Percentiles rank a stretch among this genome's conserved stretches.
phyloP scores from a whole-genome alignment of 768 basidiomycete genomes.

The Lanmaoa pseudosensibilis region DNA sequence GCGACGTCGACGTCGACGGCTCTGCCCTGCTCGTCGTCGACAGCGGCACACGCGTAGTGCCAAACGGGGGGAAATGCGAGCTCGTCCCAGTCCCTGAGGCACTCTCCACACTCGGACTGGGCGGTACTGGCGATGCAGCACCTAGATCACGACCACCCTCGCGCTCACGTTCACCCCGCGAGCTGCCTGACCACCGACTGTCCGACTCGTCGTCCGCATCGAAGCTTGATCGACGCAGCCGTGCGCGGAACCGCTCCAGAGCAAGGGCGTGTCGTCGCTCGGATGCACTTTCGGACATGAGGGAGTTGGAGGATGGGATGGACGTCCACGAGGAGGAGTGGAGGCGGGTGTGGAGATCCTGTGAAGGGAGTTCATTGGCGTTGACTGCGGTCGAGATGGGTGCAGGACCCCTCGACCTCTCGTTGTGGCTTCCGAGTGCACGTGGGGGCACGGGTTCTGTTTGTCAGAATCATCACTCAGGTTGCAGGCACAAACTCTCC shows the following conservation, averaged over 20 bases:
- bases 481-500: neutral
- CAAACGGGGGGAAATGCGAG: conserved; percentile 11
- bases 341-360: conserved; percentile 18
- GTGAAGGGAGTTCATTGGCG: conserved; percentile 7
- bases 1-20: conserved; percentile 1
- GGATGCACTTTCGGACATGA: conserved; percentile 45
- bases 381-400: conserved; percentile 8
- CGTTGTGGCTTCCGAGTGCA: conserved; percentile 9
- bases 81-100: conserved; percentile 5
- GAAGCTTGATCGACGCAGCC: conserved; percentile 18
- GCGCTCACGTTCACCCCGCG: conserved; percentile 17
- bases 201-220: conserved; percentile 29
- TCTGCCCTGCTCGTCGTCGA: conserved; percentile 11
- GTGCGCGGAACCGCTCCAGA: conserved; percentile 35
- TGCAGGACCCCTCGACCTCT: conserved; percentile 17
- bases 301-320: conserved; percentile 38
- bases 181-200: conserved; percentile 22
- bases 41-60: neutral
- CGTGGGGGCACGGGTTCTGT: conserved; percentile 20
- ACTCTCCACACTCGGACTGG: conserved; percentile 18
- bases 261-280: conserved; percentile 42
- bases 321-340: conserved; percentile 33
- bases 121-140: conserved; percentile 13
- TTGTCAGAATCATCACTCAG: conserved; percentile 5
- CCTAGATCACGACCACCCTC: conserved; percentile 10